Percentiles rank a stretch among this genome's conserved stretches.
phyloP scores from a whole-genome alignment of 768 basidiomycete species.

The Podaxis pistillaris region DNA sequence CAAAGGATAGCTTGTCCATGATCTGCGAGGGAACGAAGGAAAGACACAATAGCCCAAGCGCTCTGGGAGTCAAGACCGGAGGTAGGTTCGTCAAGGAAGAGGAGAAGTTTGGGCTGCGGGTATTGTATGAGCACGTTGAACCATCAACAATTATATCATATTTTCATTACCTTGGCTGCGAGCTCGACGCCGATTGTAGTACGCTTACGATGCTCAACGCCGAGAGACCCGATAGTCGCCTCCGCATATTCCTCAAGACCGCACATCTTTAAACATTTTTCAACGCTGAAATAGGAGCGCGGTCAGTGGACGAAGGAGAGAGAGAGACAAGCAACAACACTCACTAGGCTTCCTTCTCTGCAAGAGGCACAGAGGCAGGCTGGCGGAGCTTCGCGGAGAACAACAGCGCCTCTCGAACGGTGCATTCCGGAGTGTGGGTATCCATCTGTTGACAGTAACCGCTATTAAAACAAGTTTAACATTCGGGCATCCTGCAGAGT shows the following conservation, averaged over 20 bases:
- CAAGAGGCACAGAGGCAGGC: slow-evolving; percentile 57
- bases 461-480: slow-evolving; percentile 14
- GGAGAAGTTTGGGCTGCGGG: slow-evolving; percentile 66
- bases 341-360: slow-evolving; percentile 80
- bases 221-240: slow-evolving; percentile 62
- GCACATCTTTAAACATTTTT: slow-evolving; percentile 58
- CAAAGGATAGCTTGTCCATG: slow-evolving; percentile 87
- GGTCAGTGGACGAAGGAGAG: neutral
- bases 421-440: slow-evolving; percentile 71
- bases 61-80: slow-evolving; percentile 86
- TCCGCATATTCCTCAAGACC: slow-evolving; percentile 62
- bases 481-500: neutral
- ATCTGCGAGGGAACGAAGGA: slow-evolving; percentile 74
- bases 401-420: slow-evolving; percentile 79
- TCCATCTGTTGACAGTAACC: slow-evolving; percentile 89
- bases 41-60: slow-evolving; percentile 79
- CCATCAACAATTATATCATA: neutral
- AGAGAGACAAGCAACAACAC: slow-evolving; percentile 23
- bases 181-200: slow-evolving; percentile 88
- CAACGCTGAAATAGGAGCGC: slow-evolving; percentile 29
- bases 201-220: slow-evolving; percentile 74
- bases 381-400: slow-evolving; percentile 85
- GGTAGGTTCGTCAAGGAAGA: slow-evolving; percentile 91
- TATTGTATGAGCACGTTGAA: slow-evolving; percentile 1
- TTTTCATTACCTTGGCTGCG: slow-evolving; percentile 65